These are phyloP conservation scores for Phytophthora pluvialis DNA, from an alignment of 352 stramenopile species.

Conservation along the genomic window DNA sequence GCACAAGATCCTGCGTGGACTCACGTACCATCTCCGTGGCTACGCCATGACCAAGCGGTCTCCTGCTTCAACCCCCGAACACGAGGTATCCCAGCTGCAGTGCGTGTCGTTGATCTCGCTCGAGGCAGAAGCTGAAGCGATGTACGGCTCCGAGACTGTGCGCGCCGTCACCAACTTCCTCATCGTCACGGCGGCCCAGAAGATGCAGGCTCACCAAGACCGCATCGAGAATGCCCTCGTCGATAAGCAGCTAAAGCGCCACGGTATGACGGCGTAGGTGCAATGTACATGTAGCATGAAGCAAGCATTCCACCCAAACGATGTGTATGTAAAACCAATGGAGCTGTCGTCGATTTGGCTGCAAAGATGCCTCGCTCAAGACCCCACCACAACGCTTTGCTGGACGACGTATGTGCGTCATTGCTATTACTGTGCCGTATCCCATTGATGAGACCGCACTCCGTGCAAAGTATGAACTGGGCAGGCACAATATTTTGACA, in stretches of 20 bases:
- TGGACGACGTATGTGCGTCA: too few species aligned
- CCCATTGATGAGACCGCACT: too few species aligned
- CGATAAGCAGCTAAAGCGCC: constrained; percentile 22
- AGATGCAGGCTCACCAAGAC: constrained; percentile 42
- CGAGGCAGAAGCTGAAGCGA: constrained; percentile 28
- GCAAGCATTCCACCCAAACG: background rate
- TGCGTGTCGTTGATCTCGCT: constrained; percentile 40
- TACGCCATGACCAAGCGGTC: constrained; percentile 53
- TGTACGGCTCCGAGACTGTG: constrained; percentile 31
- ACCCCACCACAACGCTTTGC: background rate
- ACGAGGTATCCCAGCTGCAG: constrained; percentile 34
- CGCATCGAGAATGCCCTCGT: constrained; percentile 39
- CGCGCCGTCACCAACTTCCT: constrained; percentile 45
- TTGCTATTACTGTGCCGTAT: too few species aligned
- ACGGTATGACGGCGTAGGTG: background rate
- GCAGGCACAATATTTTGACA: too few species aligned
- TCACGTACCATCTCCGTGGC: constrained; percentile 55
- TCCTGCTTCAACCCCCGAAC: constrained; percentile 19
- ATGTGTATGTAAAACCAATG: too few species aligned
- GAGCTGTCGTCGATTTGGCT: background rate
- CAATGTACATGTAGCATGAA: background rate
- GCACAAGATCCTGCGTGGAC: constrained; percentile 41
- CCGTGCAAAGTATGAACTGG: too few species aligned
- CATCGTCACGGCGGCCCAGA: constrained; percentile 35
- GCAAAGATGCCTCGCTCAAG: background rate